phyloP scores from a whole-genome alignment of 208 protist species.

The Trypanosoma platydactyli region DNA sequence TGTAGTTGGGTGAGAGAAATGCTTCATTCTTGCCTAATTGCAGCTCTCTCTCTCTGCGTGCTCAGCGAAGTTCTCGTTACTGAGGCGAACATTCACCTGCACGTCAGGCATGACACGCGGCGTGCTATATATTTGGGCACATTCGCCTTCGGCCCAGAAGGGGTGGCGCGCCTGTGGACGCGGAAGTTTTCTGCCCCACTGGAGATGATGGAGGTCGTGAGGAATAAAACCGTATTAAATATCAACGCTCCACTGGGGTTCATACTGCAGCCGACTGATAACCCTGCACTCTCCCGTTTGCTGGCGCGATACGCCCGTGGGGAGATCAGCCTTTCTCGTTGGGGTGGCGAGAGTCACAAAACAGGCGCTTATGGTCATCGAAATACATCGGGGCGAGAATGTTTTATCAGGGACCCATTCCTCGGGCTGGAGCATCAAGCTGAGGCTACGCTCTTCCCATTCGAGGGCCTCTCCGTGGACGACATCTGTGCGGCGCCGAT shows the following conservation, averaged over 20 bases:
- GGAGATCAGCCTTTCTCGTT: conserved; percentile 4
- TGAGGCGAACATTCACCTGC: conserved; percentile 30
- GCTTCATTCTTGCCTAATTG: not conserved
- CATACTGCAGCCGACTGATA: conserved; percentile 20
- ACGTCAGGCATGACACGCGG: conserved; percentile 24
- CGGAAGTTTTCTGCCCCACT: conserved; percentile 3
- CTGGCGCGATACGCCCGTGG: conserved; percentile 25
- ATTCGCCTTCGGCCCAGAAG: conserved; percentile 30
- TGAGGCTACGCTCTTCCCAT: conserved; percentile 13
- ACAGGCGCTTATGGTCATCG: too few relatives aligned
- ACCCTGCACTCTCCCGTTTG: conserved; percentile 4
- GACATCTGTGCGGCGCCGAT: not conserved
- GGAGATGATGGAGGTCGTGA: conserved; percentile 10
- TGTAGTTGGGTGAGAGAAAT: not conserved
- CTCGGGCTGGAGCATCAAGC: not conserved
- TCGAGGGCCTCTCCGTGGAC: conserved; percentile 14
- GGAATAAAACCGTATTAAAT: not conserved
- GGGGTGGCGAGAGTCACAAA: too few relatives aligned
- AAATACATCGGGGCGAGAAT: not conserved
- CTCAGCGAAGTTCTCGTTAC: not conserved
- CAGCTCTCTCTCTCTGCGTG: not conserved
- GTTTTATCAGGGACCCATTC: conserved; percentile 35
- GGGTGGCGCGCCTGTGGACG: conserved; percentile 11
- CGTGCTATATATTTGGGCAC: conserved; percentile 29
- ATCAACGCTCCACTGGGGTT: conserved; percentile 24